Evolutionary conservation across 352 stramenopile genomes (phyloP).

Genomic region (Phytophthora sojae): DNA sequence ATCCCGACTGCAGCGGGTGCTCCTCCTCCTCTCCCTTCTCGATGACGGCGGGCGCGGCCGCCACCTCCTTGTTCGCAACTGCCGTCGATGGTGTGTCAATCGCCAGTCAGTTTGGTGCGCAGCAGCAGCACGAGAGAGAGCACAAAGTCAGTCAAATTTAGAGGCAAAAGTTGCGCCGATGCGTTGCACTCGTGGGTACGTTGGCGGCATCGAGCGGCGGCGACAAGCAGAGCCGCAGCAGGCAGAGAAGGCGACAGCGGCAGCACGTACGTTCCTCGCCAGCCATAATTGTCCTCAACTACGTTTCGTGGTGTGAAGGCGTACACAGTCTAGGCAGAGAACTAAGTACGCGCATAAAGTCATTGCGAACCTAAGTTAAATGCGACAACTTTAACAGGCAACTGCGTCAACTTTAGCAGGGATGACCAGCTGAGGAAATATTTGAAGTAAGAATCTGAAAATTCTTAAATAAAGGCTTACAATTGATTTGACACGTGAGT

Average conservation of each 20-base stretch:
- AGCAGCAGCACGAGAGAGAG: not conserved
- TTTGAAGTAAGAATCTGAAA: no score
- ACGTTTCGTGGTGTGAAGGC: constrained; percentile 33
- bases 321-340: not conserved
- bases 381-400: no score
- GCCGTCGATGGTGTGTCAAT: constrained; percentile 13
- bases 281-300: constrained; percentile 37
- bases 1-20: constrained; percentile 89
- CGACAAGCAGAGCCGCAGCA: constrained; percentile 7
- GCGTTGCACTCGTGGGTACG: not conserved
- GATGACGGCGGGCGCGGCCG: constrained; percentile 26
- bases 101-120: constrained; percentile 1
- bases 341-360: not conserved
- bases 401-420: no score
- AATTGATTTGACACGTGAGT: no score
- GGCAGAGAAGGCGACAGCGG: constrained; percentile 7
- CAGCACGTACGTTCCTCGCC: constrained; percentile 41
- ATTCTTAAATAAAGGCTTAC: no score
- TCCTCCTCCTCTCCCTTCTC: constrained; percentile 60
- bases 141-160: constrained; percentile 20
- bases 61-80: constrained; percentile 42
- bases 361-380: no score
- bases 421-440: no score
- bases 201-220: not conserved
- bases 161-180: constrained; percentile 1